Conservation (phyloP, 1,284 basidiomycete genomes). For the Heimioporus retisporus region DNA sequence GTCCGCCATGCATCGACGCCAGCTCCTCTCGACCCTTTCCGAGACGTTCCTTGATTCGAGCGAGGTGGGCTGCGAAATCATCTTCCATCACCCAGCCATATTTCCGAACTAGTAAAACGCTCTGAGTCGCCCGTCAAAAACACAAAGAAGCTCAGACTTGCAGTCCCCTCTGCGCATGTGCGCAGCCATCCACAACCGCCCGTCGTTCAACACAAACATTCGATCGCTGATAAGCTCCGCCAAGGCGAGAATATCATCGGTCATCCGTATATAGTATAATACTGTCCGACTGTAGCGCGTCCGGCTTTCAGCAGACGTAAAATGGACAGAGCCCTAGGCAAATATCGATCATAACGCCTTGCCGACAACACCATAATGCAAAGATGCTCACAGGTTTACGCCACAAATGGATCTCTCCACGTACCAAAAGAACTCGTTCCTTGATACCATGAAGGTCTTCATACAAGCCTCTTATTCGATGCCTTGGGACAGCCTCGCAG, state of each 20-base stretch:
- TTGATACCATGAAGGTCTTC: slow-evolving; percentile 50
- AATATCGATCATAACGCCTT: background rate
- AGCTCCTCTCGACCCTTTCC: slow-evolving; percentile 42
- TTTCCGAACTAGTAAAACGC: slow-evolving; percentile 28
- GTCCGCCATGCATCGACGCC: slow-evolving; percentile 27
- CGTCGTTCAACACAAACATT: slow-evolving; percentile 45
- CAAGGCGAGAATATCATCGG: slow-evolving; percentile 43
- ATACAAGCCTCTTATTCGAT: slow-evolving; percentile 47
- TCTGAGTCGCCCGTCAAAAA: slow-evolving; percentile 7
- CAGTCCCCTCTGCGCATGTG: slow-evolving; percentile 62
- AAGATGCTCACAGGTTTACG: slow-evolving; percentile 52
- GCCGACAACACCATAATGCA: background rate
- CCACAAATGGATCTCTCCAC: slow-evolving; percentile 51
- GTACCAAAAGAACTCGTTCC: slow-evolving; percentile 50
- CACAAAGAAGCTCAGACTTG: slow-evolving; percentile 26
- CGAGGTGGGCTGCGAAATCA: slow-evolving; percentile 47
- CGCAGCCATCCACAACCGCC: slow-evolving; percentile 56
- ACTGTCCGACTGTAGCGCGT: slow-evolving; percentile 48
- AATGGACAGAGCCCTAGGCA: slow-evolving; percentile 50
- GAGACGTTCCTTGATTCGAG: slow-evolving; percentile 48
- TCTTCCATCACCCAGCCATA: slow-evolving; percentile 49
- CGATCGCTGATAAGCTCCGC: slow-evolving; percentile 45
- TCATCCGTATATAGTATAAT: slow-evolving; percentile 45
- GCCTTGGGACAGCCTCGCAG: slow-evolving; percentile 46
- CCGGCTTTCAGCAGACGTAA: slow-evolving; percentile 46